Evolutionary conservation across 202 grass and related monocot genomes (phyloP), one percentile per base, ranked within the genome.

Genomic region (Saccharum hybrid): DNA sequence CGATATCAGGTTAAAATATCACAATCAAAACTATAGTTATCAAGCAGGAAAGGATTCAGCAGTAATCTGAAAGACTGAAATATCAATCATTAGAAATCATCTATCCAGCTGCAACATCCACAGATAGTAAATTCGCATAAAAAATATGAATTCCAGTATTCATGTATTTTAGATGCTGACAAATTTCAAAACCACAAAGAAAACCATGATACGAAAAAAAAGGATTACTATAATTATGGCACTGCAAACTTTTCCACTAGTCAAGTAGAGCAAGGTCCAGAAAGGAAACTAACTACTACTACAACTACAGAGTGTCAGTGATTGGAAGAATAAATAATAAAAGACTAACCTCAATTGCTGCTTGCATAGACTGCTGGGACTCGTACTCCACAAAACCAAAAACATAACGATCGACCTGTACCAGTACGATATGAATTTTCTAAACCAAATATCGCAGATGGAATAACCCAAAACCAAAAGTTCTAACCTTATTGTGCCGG

Each of bases 341-440:
- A 86, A 49, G 10, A 45, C 39, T 68, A 69, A 97, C 94, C 94
- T 97, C 72, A 84, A 97, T 93, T 71, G 91, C 93, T 68, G 84
- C 88, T 88, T 92, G 79, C 96, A 92, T 96, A 33, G 96, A 92
- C 84, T 96, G 81, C 36, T 82, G 63, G n/a, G 91, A 84, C 79
- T 90, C 91, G 65, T 89, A 96, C 72, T 99, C 88, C 19, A 99
- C 82, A 92, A 99, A 99, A 2, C 96, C 96, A 84, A 89, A 99
- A 63, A 86, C 91, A 70, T 90, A 94, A 3, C 51, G 85, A 68
- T 95, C 89, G 85, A 76, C 61, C 96, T 98, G 83, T 52, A 90
- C 42, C 40, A 84, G 65, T 43, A 12, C 30, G 41, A 41, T 62
- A 46, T 68, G 16, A 80, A 21, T 41, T 38, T 42, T 37, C 70